Base-by-base conservation (phyloP, 805 yeast genomes). In the Suhomyces canberraensis region DNA sequence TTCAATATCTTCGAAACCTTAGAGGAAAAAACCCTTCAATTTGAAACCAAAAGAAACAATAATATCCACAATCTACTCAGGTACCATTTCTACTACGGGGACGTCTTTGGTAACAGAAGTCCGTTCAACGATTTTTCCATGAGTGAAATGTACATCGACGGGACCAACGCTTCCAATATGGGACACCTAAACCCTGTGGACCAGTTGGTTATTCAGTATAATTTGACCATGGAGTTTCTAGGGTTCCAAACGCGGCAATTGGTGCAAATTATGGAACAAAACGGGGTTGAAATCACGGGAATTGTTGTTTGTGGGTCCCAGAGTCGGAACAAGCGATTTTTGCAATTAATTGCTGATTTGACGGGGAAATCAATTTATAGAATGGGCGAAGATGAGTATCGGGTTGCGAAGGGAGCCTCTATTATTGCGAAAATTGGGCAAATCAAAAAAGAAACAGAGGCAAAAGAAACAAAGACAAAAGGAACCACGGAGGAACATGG, bases 31-130 rank as follows among this genome's bases (percentile, higher is more conserved):
- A 62, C 66, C 14, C 17, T 4, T 8, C 29, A 25, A 4, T 17
- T 61, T 9, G 69, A 62, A 32, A 11, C 4, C 3, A n/a, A 35
- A 16, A 25, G 42, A 15, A 37, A 64, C 0, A 16, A 31, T 16
- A 24, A 50, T 8, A 51, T 60, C 15, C 41, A 58, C 36, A 50
- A 47, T 17, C 35, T 60, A 3, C 47, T 70, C 1, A 63, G 52
- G 31, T 48, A 68, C 38, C 62, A 61, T 54, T 63, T 73, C 37
- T 64, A 66, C 36, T 76, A 75, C 45, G 83, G 83, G 1, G 82
- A 78, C 49, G 64, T 73, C 15, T 61, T 66, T 32, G 84, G 84
- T 1, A 79, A 78, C 47, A 62, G 84, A 49, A 71, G 79, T 6
- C 84, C 84, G 0, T 73, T 58, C 43, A 71, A 67, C 36, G 76